These are phyloP conservation scores for Lepidium aucheri DNA, from an alignment of 345 rosid genomes.

Conservation along the genomic window DNA sequence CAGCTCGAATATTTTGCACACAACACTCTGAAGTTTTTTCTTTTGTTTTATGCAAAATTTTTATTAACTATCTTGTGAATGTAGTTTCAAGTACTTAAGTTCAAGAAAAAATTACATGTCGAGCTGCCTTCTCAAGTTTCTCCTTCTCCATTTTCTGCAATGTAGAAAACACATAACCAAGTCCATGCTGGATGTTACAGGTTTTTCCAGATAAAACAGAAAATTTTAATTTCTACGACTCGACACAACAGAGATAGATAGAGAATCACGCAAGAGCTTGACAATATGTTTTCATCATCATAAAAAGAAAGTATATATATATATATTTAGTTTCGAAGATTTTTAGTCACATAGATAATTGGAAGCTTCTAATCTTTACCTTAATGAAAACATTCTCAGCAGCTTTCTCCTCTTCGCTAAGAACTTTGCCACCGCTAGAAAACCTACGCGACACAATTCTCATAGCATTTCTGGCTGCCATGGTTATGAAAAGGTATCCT, in stretches of 20 bases:
- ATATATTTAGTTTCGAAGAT: not conserved
- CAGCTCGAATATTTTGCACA: not conserved
- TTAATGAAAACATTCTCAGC: constrained; percentile 91
- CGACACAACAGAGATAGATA: not conserved
- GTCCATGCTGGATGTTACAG: not conserved
- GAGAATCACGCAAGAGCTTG: not conserved
- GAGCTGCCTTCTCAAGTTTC: constrained; percentile 84
- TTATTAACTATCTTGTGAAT: too few relatives aligned
- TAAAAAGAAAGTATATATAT: not conserved
- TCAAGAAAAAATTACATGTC: constrained; percentile 44
- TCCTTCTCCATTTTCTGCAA: constrained; percentile 88
- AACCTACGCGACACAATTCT: constrained; percentile 58
- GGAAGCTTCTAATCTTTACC: constrained; percentile 30
- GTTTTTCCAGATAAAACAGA: not conserved
- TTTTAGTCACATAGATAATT: not conserved
- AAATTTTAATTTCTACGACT: not conserved
- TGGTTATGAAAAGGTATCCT: constrained; percentile 25
- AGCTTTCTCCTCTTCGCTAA: constrained; percentile 91
- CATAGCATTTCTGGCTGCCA: constrained; percentile 53
- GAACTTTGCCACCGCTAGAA: constrained; percentile 61
- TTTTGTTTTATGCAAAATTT: too few relatives aligned
- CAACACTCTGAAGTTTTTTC: not conserved
- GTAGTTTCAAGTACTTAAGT: not conserved
- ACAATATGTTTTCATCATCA: not conserved
- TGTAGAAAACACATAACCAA: not conserved